Evolutionary conservation across 192 early-diverging fungal species (phyloP), one percentile per base, ranked within the genome.

Genomic region (Umbelopsis isabellina): DNA sequence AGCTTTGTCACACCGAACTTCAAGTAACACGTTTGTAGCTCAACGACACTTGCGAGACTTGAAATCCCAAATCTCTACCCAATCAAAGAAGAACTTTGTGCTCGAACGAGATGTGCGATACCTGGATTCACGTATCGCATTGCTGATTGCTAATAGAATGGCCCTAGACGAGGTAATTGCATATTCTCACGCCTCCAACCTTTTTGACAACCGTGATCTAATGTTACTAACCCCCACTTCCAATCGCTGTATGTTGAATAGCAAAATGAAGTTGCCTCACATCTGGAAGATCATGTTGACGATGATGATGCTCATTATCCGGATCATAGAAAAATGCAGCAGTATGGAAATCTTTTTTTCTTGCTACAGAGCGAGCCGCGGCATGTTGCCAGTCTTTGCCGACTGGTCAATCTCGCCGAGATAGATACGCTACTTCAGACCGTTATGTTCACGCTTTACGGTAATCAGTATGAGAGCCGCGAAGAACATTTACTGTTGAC

Each of bases 21-120:
- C 30, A 16, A 35, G 27, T 35, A 25, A 33, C 25, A 33, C 27
- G 15, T 30, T 49, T 9, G 37, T 58, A 92, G 95, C 94, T 8
- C 96, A 97, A 80, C 88, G 91, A 67, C 86, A 84, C 7, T 84
- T 98, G 48, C 82, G 93, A 64, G 95, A 98, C 67, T 79, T 96
- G 46, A 98, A 98, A 79, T 84, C 89, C 33, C 87, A 91, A 68
- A 97, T 98, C 46, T 98, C 96, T n/a, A 82, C 90, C 9, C 96
- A 98, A 80, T 95, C 94, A 9, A 98, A 98, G 79, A 94, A 93
- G 79, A 98, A 98, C 85, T 98, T 98, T 85, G 82, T 96, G 55
- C 87, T 98, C 9, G 96, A 98, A 73, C 84, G 94, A 61, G 96
- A 98, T 80, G 95, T 96, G 44, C 90, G 96, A 47, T 96, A 95